These are phyloP conservation scores for Periconia digitata DNA, from an alignment of 2,329 filamentous ascomycete species.

Conservation along the genomic window DNA sequence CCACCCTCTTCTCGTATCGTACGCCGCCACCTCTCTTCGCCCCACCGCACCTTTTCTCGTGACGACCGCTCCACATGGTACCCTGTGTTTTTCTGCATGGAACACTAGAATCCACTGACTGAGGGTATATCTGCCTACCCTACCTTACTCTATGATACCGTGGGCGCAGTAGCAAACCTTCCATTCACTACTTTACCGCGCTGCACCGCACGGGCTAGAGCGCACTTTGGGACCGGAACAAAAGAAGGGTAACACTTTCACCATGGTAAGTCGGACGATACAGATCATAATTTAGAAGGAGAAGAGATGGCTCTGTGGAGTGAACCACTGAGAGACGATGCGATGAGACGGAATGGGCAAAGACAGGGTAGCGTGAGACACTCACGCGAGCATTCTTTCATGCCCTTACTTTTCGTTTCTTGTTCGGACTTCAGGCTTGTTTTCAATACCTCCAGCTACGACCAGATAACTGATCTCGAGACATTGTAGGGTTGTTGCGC, in stretches of 20 bases:
- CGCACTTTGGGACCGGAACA: neutral
- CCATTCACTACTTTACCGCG: neutral
- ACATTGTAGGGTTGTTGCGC: slow-evolving; percentile 9
- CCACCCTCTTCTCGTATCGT: neutral
- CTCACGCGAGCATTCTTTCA: neutral
- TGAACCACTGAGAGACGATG: no score
- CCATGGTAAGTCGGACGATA: neutral
- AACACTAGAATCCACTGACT: neutral
- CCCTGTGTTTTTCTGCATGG: neutral
- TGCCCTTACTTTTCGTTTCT: neutral
- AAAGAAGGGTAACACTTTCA: neutral
- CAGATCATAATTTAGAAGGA: neutral
- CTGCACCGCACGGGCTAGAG: neutral
- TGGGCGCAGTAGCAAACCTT: neutral
- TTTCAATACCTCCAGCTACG: neutral
- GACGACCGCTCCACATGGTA: neutral
- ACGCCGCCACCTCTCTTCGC: neutral
- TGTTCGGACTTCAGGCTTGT: neutral
- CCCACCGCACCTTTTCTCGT: neutral
- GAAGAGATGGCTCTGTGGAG: neutral
- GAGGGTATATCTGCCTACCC: neutral
- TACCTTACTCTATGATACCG: neutral
- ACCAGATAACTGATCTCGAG: neutral
- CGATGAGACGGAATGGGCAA: neutral
- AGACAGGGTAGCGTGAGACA: neutral